Conservation (phyloP, 1,284 basidiomycete species). For the Gymnopus androsaceus region DNA sequence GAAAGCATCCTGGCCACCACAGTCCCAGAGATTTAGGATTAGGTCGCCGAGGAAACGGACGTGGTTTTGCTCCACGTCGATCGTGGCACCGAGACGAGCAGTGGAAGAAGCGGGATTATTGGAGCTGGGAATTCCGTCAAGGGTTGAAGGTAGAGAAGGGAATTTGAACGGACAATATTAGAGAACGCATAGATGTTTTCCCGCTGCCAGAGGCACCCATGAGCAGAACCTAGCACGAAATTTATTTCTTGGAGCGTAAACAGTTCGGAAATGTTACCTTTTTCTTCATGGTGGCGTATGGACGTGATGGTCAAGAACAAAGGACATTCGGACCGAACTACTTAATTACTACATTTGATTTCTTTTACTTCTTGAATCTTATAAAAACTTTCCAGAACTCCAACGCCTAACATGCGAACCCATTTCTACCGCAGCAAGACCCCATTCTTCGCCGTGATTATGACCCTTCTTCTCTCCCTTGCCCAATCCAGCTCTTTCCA, state of each 20-base stretch:
- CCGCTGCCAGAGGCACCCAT: constrained; percentile 93
- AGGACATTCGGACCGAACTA: not conserved
- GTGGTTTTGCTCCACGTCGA: constrained; percentile 97
- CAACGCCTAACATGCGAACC: constrained; percentile 73
- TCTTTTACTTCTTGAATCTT: constrained; percentile 1
- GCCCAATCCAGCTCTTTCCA: constrained; percentile 87
- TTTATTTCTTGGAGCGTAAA: constrained; percentile 19
- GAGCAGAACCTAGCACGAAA: constrained; percentile 69
- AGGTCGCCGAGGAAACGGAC: constrained; percentile 95
- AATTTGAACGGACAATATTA: constrained; percentile 83
- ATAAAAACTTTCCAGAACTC: constrained; percentile 71
- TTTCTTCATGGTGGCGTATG: constrained; percentile 32
- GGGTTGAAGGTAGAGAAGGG: constrained; percentile 15
- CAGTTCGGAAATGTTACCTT: constrained; percentile 38
- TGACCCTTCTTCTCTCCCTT: constrained; percentile 70
- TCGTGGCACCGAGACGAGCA: constrained; percentile 89
- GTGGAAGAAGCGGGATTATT: constrained; percentile 94
- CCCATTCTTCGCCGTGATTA: constrained; percentile 98
- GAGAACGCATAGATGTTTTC: constrained; percentile 96
- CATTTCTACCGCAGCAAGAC: constrained; percentile 92
- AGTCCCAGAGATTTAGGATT: constrained; percentile 96
- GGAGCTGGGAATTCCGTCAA: constrained; percentile 54
- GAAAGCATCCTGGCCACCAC: constrained; percentile 96
- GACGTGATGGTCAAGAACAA: not conserved
- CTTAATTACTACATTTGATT: not conserved